Evolutionary conservation across 331 rosid species (phyloP).

Genomic region (Dryas integrifolia): DNA sequence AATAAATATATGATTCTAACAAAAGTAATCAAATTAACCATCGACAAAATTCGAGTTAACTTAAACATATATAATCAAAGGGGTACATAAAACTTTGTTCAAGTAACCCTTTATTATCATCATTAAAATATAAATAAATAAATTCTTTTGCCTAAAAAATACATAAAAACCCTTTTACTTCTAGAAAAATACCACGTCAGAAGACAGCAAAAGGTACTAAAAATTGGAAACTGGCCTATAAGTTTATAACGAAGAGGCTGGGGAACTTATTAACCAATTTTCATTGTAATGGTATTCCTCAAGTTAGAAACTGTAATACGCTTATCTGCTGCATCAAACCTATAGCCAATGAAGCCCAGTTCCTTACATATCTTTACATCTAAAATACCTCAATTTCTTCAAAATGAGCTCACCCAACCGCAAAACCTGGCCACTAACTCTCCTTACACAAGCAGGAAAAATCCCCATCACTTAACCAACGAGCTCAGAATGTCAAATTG

Average conservation of each 20-base stretch:
- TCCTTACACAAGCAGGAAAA: background rate
- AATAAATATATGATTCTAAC: background rate
- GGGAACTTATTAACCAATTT: background rate
- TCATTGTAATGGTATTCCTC: background rate
- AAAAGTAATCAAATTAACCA: background rate
- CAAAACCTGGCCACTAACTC: background rate
- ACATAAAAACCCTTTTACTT: background rate
- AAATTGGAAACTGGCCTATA: background rate
- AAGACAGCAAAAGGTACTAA: background rate
- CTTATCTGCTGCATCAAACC: constrained; percentile 3
- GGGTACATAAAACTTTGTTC: background rate
- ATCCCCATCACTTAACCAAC: constrained; percentile 8
- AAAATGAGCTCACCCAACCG: constrained; percentile 1
- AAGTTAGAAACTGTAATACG: constrained; percentile 3
- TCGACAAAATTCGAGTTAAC: background rate
- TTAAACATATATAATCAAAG: background rate
- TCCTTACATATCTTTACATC: background rate
- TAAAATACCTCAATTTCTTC: background rate
- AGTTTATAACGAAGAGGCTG: background rate
- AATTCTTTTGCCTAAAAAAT: background rate
- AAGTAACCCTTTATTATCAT: constrained; percentile 9
- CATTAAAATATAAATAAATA: background rate
- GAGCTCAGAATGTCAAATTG: constrained; percentile 11
- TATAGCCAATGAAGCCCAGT: constrained; percentile 13
- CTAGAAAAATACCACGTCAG: background rate